A percentile compares a stretch with the other conserved stretches of the same genome.
phyloP scores from a whole-genome alignment of 2,329 filamentous ascomycete genomes.

The Drechslera avenae region DNA sequence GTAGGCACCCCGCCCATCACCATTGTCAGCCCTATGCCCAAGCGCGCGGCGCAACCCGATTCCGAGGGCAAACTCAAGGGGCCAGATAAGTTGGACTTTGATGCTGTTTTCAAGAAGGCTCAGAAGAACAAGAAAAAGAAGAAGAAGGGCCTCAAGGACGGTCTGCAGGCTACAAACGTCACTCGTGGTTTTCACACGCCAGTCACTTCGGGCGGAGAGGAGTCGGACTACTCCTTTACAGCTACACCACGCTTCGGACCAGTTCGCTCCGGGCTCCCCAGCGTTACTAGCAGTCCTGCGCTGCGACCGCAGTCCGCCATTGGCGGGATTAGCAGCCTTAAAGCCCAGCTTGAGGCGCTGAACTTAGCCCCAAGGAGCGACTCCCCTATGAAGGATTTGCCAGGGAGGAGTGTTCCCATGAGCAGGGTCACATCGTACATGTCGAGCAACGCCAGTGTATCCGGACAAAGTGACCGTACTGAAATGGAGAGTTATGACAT shows the following conservation, averaged over 20 bases:
- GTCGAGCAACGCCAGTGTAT: slow-evolving; percentile 62
- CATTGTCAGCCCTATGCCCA: slow-evolving; percentile 41
- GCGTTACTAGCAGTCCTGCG: slow-evolving; percentile 59
- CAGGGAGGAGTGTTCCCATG: slow-evolving; percentile 51
- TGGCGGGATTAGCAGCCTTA: slow-evolving; percentile 81
- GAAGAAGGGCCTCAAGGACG: slow-evolving; percentile 39
- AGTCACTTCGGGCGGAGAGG: slow-evolving; percentile 59
- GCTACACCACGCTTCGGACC: slow-evolving; percentile 52
- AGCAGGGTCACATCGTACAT: slow-evolving; percentile 44
- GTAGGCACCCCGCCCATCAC: slow-evolving; percentile 46
- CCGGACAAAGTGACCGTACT: slow-evolving; percentile 67
- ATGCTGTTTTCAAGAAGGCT: slow-evolving; percentile 45
- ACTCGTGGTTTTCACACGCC: slow-evolving; percentile 59
- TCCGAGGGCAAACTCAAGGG: slow-evolving; percentile 31
- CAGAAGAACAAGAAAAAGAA: slow-evolving; percentile 49
- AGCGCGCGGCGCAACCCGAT: slow-evolving; percentile 31
- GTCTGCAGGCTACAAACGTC: slow-evolving; percentile 39
- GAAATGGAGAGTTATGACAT: slow-evolving; percentile 86
- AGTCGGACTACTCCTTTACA: slow-evolving; percentile 56
- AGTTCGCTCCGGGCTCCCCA: slow-evolving; percentile 52
- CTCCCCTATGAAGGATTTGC: slow-evolving; percentile 58
- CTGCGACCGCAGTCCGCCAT: slow-evolving; percentile 56
- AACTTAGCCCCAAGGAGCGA: slow-evolving; percentile 66
- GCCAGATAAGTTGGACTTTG: slow-evolving; percentile 47
- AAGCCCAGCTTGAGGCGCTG: slow-evolving; percentile 79